These are phyloP conservation scores for Primulina huaijiensis DNA, from an alignment of 257 asterid species.

Conservation along the genomic window DNA sequence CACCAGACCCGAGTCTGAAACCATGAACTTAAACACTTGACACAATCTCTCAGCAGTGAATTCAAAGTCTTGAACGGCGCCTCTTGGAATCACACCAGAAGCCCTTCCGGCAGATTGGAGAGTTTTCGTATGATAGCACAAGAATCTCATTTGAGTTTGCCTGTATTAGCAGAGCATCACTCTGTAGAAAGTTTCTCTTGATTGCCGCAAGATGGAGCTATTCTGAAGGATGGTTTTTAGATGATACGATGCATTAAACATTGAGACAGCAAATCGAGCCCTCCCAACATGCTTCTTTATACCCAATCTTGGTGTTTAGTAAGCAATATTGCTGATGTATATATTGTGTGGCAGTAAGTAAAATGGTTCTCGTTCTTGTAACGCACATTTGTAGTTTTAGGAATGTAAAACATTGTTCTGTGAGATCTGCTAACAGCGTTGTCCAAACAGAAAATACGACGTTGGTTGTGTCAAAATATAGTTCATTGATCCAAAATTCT, in stretches of 20 bases:
- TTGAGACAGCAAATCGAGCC: background rate
- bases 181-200: too few species aligned
- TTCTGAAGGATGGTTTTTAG: background rate
- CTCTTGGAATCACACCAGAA: background rate
- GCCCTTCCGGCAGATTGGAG: background rate
- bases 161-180: background rate
- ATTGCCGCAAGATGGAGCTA: background rate
- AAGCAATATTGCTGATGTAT: background rate
- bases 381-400: background rate
- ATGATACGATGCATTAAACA: background rate
- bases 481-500: background rate
- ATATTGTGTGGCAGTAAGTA: background rate
- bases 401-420: background rate
- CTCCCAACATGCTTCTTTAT: background rate
- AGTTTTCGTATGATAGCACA: background rate
- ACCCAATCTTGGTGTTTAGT: background rate
- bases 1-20: conserved; percentile 24
- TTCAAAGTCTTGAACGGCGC: background rate
- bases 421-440: background rate
- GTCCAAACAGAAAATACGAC: background rate
- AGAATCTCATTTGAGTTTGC: background rate
- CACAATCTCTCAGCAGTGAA: conserved; percentile 23
- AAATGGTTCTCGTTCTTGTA: background rate
- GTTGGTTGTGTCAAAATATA: background rate
- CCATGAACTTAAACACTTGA: conserved; percentile 23